Conservation (phyloP, 495 filamentous ascomycete genomes). For the Neurospora terricola region DNA sequence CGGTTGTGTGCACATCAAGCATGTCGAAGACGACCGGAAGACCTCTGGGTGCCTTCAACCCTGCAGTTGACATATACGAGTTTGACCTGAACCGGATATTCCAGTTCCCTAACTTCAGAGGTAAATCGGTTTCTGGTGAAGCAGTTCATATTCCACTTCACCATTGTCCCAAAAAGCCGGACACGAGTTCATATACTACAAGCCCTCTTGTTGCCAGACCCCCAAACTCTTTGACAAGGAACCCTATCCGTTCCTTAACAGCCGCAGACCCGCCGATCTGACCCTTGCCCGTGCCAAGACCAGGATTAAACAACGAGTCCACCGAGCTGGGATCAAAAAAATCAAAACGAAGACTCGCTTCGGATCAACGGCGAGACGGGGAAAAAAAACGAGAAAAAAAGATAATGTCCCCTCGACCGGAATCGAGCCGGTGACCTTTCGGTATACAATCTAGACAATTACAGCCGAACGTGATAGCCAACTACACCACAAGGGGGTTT, state of each 20-base stretch:
- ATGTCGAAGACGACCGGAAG: no score
- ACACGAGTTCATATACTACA: neutral
- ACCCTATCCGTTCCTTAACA: neutral
- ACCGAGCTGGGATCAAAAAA: no score
- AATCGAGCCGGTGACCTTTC: neutral
- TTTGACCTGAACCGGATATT: no score
- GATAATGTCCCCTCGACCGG: neutral
- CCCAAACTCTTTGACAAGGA: neutral
- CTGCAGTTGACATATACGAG: no score
- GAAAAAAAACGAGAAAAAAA: neutral
- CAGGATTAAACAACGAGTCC: neutral
- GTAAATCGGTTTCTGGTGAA: neutral
- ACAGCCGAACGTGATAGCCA: neutral
- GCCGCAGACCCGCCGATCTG: neutral
- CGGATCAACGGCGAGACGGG: no score
- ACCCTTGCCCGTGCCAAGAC: neutral
- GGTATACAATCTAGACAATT: neutral
- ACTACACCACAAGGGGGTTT: neutral
- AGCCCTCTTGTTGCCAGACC: neutral
- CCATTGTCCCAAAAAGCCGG: neutral
- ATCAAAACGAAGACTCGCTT: neutral
- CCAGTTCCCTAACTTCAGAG: no score
- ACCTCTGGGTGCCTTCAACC: no score
- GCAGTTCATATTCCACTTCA: neutral
- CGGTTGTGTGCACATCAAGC: no score